Base-by-base conservation (phyloP, 805 yeast species). In the Yarrowia sp. region DNA sequence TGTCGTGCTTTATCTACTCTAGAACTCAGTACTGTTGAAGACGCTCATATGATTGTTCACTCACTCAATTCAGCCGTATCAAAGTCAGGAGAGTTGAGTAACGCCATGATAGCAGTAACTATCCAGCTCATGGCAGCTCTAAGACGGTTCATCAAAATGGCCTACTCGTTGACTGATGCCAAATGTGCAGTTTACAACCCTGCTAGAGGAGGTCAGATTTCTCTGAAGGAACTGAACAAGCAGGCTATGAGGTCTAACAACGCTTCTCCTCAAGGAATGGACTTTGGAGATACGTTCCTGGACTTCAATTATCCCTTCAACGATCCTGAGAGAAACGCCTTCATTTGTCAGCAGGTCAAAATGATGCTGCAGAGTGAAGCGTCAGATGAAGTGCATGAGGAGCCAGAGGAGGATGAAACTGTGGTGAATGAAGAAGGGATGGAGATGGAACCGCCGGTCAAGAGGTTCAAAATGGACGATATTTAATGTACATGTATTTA, bases 11-110 rank as follows among this genome's bases (percentile, higher is more conserved):
- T 86, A 7, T 70, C 80, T 1, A 71, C 70, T 1, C 69, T 80
- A 14, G 76, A 75, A 1, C 79, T 84, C 47, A 68, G 70, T 0
- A 75, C 80, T 0, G 71, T 79, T 51, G 90, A 86, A 65, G 90
- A 87, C 61, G 80, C 84, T 0, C 78, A 81, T 51, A 66, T 76
- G 0, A 35, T 86, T 1, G 69, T 84, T 3, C 72, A 75, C 50
- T 79, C 76, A 0, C 70, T 86, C 39, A 85, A 85, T 64, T 72
- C 77, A 48, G 66, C 79, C 0, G 69, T 83, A 1, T 70, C 80
- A 0, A 73, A 76, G 3, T 80, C 80, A 45, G 85, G 83, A 8
- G 64, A 50, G 3, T 61, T 66, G 11, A 7, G 42, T 7, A 38
- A 48, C 22, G 13, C 47, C 13, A 44, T n/a, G 13, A 17, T 32